Percentiles rank a stretch among this genome's conserved stretches.
Conservation (phyloP, 1,284 basidiomycete species). For the Chalciporus sp. region DNA sequence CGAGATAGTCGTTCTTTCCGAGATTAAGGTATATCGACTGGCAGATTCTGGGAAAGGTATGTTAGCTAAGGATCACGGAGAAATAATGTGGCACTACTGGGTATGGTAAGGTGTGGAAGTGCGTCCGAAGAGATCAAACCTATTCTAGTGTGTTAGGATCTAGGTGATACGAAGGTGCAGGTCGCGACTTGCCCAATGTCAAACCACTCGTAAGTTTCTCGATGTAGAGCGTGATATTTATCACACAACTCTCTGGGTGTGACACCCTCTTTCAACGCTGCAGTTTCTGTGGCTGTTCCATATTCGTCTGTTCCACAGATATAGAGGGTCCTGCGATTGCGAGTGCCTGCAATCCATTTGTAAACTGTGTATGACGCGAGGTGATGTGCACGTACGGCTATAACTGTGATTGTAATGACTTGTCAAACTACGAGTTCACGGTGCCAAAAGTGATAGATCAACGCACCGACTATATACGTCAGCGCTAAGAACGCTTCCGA, state of each 20-base stretch:
- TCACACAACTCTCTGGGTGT: slow-evolving; percentile 89
- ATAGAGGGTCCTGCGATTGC: slow-evolving; percentile 77
- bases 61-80: slow-evolving; percentile 7
- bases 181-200: slow-evolving; percentile 65
- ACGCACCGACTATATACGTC: slow-evolving; percentile 94
- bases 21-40: slow-evolving; percentile 89
- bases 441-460: neutral
- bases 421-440: slow-evolving; percentile 5
- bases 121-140: slow-evolving; percentile 96
- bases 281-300: slow-evolving; percentile 97
- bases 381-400: slow-evolving; percentile 52
- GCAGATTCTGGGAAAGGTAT: slow-evolving; percentile 64
- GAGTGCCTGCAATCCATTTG: slow-evolving; percentile 53
- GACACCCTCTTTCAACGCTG: slow-evolving; percentile 92
- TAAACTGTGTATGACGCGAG: neutral
- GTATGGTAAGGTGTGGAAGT: slow-evolving; percentile 93
- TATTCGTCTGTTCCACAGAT: slow-evolving; percentile 99
- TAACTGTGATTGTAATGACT: slow-evolving; percentile 47
- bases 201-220: slow-evolving; percentile 95
- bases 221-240: slow-evolving; percentile 91
- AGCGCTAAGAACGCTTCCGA: slow-evolving; percentile 93
- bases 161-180: neutral
- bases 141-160: slow-evolving; percentile 37
- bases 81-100: slow-evolving; percentile 54
- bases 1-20: slow-evolving; percentile 74